Evolutionary conservation across 2,329 filamentous ascomycete species (phyloP).

Genomic region (Pestalotiopsis sp.): DNA sequence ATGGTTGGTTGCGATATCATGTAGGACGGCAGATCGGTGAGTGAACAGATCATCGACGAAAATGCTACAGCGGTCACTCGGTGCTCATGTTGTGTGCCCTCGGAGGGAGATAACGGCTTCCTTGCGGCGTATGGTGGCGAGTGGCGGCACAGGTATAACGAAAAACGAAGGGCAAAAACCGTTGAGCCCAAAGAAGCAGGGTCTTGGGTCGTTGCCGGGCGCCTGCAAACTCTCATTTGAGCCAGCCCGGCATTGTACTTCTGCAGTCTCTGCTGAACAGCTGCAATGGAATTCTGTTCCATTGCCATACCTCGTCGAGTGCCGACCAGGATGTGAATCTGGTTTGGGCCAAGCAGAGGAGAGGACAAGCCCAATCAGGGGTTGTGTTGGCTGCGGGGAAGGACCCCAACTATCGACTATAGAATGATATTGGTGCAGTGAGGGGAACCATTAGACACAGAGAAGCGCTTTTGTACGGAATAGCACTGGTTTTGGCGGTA

Average conservation of each 20-base stretch:
- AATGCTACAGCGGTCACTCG: neutral
- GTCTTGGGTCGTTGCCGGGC: neutral
- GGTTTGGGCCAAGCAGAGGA: neutral
- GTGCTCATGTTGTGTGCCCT: neutral
- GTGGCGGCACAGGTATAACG: neutral
- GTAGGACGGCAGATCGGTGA: neutral
- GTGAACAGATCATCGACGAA: neutral
- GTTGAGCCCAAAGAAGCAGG: neutral
- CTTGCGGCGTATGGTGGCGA: neutral
- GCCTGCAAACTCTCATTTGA: neutral
- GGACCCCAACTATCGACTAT: conserved; percentile 8
- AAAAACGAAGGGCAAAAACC: neutral
- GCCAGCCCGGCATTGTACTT: neutral
- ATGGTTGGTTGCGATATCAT: neutral
- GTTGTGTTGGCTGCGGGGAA: neutral
- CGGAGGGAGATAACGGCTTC: neutral
- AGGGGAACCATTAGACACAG: neutral
- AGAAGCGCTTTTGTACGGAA: neutral
- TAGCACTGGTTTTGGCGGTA: neutral
- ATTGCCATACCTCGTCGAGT: neutral
- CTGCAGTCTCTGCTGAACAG: neutral
- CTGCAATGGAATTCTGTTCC: neutral
- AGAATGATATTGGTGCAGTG: neutral
- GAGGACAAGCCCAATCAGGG: neutral
- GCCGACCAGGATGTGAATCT: neutral